Percentiles rank a stretch among this genome's conserved stretches.
Conservation (phyloP, 2,329 filamentous ascomycete species). For the Xylariaceae sp. region DNA sequence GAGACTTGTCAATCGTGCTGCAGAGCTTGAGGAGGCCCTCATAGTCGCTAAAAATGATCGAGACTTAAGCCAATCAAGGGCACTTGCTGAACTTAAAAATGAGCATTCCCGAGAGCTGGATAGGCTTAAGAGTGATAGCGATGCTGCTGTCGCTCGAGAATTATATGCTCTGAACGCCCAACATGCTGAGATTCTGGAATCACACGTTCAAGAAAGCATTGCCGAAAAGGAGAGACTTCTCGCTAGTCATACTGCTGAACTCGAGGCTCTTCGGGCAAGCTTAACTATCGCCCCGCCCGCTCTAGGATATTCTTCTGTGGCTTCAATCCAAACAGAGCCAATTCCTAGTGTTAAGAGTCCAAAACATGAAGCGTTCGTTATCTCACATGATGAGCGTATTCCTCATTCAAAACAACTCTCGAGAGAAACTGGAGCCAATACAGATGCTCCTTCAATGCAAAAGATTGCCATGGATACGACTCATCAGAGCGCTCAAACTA, state of each 20-base stretch:
- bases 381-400: constrained; percentile 44
- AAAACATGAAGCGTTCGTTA: constrained; percentile 51
- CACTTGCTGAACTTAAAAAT: constrained; percentile 18
- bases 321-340: constrained; percentile 43
- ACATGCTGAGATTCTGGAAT: constrained; percentile 22
- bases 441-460: constrained; percentile 36
- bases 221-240: constrained; percentile 26
- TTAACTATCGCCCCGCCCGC: constrained; percentile 25
- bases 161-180: constrained; percentile 24
- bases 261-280: constrained; percentile 28
- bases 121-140: constrained; percentile 7
- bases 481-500: constrained; percentile 76
- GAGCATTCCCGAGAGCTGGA: constrained; percentile 9
- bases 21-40: constrained; percentile 23
- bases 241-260: constrained; percentile 26
- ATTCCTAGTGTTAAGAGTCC: constrained; percentile 42
- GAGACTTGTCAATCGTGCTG: constrained; percentile 25
- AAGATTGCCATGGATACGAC: constrained; percentile 42
- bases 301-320: constrained; percentile 41
- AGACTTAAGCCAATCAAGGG: constrained; percentile 20
- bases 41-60: constrained; percentile 23
- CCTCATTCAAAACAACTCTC: constrained; percentile 55
- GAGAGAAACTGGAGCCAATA: constrained; percentile 58
- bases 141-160: constrained; percentile 9
- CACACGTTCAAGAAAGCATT: constrained; percentile 20